Evolutionary conservation across 2,329 filamentous ascomycete species (phyloP).

Genomic region (Dactylonectria macrodidyma): DNA sequence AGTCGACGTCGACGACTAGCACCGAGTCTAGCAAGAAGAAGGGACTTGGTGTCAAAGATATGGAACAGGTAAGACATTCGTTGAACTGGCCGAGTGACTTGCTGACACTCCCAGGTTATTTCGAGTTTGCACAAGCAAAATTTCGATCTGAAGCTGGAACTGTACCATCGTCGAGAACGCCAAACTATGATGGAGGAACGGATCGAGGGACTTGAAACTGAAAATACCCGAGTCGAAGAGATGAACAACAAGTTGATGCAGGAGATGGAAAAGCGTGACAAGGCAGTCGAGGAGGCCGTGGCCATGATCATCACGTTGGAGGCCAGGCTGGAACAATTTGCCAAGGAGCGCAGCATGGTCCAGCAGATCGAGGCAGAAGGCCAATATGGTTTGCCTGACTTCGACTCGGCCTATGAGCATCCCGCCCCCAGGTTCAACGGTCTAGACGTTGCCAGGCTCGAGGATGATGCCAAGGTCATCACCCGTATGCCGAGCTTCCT

Average conservation of each 20-base stretch:
- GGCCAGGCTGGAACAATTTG: constrained; percentile 68
- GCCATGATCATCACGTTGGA: constrained; percentile 78
- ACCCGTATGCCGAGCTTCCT: constrained; percentile 76
- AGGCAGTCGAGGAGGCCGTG: constrained; percentile 79
- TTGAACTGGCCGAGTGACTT: too few relatives aligned
- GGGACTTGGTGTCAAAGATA: constrained; percentile 75
- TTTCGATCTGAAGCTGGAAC: constrained; percentile 81
- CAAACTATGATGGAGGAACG: constrained; percentile 72
- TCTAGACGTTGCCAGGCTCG: constrained; percentile 38
- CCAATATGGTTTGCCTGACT: constrained; percentile 51
- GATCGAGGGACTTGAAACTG: constrained; percentile 68
- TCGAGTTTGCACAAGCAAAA: constrained; percentile 82
- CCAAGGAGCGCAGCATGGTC: constrained; percentile 68
- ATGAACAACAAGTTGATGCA: constrained; percentile 71
- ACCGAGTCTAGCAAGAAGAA: constrained; percentile 63
- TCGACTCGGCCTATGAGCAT: constrained; percentile 48
- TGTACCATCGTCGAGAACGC: constrained; percentile 78
- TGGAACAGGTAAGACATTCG: constrained; percentile 71
- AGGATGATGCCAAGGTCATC: constrained; percentile 57
- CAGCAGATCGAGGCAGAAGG: constrained; percentile 63
- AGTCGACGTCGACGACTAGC: constrained; percentile 62
- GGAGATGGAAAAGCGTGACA: constrained; percentile 78
- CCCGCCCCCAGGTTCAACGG: constrained; percentile 35
- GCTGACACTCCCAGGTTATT: constrained; percentile 64
- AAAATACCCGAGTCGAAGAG: constrained; percentile 68